phyloP scores from a whole-genome alignment of 495 filamentous ascomycete genomes.

The Viridothelium virens region DNA sequence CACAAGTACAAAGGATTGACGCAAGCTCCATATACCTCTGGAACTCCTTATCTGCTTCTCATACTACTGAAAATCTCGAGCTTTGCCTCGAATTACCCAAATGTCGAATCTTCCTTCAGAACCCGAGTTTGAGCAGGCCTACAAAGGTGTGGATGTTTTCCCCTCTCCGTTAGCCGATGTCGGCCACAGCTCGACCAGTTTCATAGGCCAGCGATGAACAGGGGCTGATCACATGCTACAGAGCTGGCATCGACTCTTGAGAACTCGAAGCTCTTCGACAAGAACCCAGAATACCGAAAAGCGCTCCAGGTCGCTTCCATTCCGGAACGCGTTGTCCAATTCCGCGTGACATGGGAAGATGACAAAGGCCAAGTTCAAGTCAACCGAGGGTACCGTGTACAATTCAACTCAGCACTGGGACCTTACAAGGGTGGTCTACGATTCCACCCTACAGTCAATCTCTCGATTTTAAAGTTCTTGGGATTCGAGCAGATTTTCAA shows the following conservation, averaged over 20 bases:
- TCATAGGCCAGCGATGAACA: slow-evolving; percentile 10
- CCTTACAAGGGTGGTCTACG: slow-evolving; percentile 97
- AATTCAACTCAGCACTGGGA: slow-evolving; percentile 97
- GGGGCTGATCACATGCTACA: slow-evolving; percentile 32
- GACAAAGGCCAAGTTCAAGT: slow-evolving; percentile 83
- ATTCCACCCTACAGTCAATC: slow-evolving; percentile 93
- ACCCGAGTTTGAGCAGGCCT: slow-evolving; percentile 98
- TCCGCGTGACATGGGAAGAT: slow-evolving; percentile 94
- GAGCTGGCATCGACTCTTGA: slow-evolving; percentile 93
- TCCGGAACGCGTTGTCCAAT: slow-evolving; percentile 94
- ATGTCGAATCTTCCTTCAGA: slow-evolving; percentile 85
- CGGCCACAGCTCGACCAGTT: not conserved
- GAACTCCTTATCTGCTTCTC: too few species aligned
- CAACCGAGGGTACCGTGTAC: slow-evolving; percentile 94
- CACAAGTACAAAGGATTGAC: too few species aligned
- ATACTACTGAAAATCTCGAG: not conserved
- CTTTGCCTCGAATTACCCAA: slow-evolving; percentile 38
- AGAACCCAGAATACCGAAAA: slow-evolving; percentile 87
- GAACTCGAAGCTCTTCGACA: slow-evolving; percentile 83
- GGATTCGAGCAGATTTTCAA: slow-evolving; percentile 99
- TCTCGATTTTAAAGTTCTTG: slow-evolving; percentile 96
- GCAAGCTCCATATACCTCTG: not conserved
- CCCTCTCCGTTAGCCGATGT: not conserved
- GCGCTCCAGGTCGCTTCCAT: slow-evolving; percentile 82
- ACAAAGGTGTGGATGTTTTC: slow-evolving; percentile 61